Percentiles rank a stretch among this genome's conserved stretches.
These are phyloP conservation scores for Mariannaea sp. DNA, from an alignment of 2,329 filamentous ascomycete species.

Conservation along the genomic window DNA sequence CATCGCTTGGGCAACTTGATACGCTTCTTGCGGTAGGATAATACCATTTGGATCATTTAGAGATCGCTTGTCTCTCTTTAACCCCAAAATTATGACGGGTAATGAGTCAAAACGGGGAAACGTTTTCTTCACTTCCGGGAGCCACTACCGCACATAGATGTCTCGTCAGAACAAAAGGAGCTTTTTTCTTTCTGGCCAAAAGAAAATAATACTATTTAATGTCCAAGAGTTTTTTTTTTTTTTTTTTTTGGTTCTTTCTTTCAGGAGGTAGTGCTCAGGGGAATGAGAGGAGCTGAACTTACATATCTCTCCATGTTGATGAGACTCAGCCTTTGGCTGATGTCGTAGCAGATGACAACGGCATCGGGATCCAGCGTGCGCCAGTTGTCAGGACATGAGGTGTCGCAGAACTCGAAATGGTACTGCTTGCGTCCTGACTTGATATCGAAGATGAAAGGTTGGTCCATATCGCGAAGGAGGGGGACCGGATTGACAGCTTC, in stretches of 20 bases:
- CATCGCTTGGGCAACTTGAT: slow-evolving; percentile 60
- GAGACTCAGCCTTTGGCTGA: slow-evolving; percentile 61
- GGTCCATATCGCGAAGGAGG: slow-evolving; percentile 62
- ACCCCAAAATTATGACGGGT: slow-evolving; percentile 61
- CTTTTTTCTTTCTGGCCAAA: too few relatives aligned
- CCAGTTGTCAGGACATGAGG: slow-evolving; percentile 63
- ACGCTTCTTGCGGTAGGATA: slow-evolving; percentile 66
- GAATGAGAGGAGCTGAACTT: slow-evolving; percentile 34
- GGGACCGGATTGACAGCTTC: slow-evolving; percentile 49
- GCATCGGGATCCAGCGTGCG: slow-evolving; percentile 61
- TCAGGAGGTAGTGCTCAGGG: neutral
- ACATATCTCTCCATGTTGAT: slow-evolving; percentile 63
- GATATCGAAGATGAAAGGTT: slow-evolving; percentile 64
- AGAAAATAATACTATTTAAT: neutral
- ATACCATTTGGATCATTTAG: slow-evolving; percentile 63
- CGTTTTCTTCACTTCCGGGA: slow-evolving; percentile 55
- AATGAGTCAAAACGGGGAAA: slow-evolving; percentile 55
- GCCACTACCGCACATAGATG: slow-evolving; percentile 53
- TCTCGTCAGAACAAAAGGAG: too few relatives aligned
- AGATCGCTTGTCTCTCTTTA: slow-evolving; percentile 64
- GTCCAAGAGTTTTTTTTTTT: neutral
- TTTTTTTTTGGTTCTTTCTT: too few relatives aligned
- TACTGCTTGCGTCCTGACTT: slow-evolving; percentile 47
- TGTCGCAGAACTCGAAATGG: slow-evolving; percentile 65
- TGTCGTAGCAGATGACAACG: slow-evolving; percentile 65